Conservation (phyloP, 1,139 yeast species). For the Taphrina deformans region DNA sequence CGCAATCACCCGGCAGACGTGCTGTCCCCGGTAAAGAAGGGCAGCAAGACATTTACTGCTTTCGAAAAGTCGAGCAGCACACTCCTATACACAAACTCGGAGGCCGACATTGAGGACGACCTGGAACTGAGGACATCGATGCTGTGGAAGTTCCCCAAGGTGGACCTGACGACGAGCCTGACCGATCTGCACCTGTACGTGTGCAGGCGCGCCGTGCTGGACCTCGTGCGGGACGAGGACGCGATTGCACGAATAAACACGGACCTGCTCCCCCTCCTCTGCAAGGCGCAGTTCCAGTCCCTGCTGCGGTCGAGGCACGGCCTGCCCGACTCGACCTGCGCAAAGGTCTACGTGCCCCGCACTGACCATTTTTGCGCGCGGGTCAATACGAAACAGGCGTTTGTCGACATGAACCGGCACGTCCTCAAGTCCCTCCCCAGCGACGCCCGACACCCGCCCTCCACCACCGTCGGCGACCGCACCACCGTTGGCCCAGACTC, state of each 20-base stretch:
- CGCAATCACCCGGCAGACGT: conserved; percentile 24
- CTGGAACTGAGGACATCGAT: conserved; percentile 78
- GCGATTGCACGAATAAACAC: conserved; percentile 32
- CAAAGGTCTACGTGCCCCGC: conserved; percentile 11
- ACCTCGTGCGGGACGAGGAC: conserved; percentile 29
- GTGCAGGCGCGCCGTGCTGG: conserved; percentile 47
- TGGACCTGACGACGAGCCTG: conserved; percentile 71
- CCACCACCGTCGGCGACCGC: conserved; percentile 49
- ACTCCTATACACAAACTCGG: conserved; percentile 40
- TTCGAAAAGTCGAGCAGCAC: conserved; percentile 32
- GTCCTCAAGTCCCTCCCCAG: conserved; percentile 19
- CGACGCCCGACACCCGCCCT: conserved; percentile 10
- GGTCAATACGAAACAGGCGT: conserved; percentile 33
- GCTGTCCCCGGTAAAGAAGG: conserved; percentile 25
- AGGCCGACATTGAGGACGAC: conserved; percentile 49
- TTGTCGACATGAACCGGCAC: conserved; percentile 34
- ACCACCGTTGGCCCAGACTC: conserved; percentile 88
- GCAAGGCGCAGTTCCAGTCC: conserved; percentile 35
- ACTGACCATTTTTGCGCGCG: conserved; percentile 32
- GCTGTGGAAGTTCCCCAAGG: conserved; percentile 82
- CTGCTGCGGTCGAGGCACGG: conserved; percentile 25
- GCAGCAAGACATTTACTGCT: conserved; percentile 33
- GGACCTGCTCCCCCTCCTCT: conserved; percentile 35
- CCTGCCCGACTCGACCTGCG: not conserved
- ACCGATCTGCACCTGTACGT: conserved; percentile 79